A percentile compares a stretch with the other conserved stretches of the same genome.
Evolutionary conservation across 2,329 filamentous ascomycete genomes (phyloP).

Genomic region (Chaetoscypha palmicola): DNA sequence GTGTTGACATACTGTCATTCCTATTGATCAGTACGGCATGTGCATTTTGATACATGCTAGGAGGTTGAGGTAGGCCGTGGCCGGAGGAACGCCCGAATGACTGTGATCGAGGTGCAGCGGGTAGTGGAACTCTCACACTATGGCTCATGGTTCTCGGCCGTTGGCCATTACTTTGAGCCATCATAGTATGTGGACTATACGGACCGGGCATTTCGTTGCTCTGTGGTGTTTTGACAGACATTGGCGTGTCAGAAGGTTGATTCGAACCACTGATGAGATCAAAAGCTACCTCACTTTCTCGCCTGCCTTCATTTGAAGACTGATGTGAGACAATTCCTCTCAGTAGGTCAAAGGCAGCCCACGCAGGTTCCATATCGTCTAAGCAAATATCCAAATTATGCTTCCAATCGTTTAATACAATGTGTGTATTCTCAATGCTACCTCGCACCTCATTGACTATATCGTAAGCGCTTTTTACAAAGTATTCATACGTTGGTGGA

Average conservation of each 20-base stretch:
- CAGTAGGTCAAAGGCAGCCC: constrained; percentile 25
- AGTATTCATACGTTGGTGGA: constrained; percentile 36
- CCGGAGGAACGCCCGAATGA: constrained; percentile 17
- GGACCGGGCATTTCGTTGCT: constrained; percentile 19
- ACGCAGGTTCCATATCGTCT: constrained; percentile 24
- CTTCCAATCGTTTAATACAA: constrained; percentile 28
- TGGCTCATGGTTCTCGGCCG: constrained; percentile 10
- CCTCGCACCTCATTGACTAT: constrained; percentile 24
- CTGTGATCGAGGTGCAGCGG: constrained; percentile 8
- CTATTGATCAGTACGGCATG: constrained; percentile 11
- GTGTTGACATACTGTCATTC: too few species aligned
- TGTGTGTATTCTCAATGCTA: constrained; percentile 26
- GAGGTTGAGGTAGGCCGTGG: constrained; percentile 13
- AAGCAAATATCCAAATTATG: constrained; percentile 25
- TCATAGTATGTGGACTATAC: constrained; percentile 19
- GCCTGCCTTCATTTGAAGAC: constrained; percentile 10
- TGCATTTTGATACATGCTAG: constrained; percentile 19
- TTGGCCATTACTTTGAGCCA: constrained; percentile 9
- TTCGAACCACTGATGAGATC: constrained; percentile 24
- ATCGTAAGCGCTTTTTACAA: constrained; percentile 32
- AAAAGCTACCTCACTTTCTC: constrained; percentile 26
- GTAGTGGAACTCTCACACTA: constrained; percentile 4
- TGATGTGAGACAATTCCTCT: constrained; percentile 16
- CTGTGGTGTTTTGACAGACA: constrained; percentile 22
- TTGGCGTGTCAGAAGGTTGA: constrained; percentile 19